These are phyloP conservation scores for Blastobotrys attinorum DNA, from an alignment of 805 yeast species.

Conservation along the genomic window DNA sequence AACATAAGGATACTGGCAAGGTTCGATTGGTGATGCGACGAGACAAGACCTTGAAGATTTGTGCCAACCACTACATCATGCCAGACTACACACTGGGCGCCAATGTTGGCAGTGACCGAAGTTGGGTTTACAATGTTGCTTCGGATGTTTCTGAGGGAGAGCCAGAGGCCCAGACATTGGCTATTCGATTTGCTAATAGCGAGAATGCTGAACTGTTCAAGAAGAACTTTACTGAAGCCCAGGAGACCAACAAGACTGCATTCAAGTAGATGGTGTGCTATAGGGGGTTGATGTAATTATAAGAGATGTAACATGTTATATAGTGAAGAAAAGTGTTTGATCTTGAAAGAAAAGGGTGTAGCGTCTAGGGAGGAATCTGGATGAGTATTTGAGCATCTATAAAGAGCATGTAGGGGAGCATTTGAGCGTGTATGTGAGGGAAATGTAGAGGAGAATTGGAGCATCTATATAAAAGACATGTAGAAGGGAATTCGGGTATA, in stretches of 20 bases:
- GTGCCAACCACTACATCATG: constrained; percentile 82
- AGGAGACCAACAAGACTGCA: constrained; percentile 50
- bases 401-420: too few relatives aligned
- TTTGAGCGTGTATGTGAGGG: too few relatives aligned
- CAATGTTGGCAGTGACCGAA: constrained; percentile 94
- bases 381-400: too few relatives aligned
- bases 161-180: constrained; percentile 93
- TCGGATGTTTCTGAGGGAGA: constrained; percentile 94
- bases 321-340: background rate
- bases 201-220: constrained; percentile 87
- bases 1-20: constrained; percentile 76
- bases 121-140: constrained; percentile 95
- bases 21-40: constrained; percentile 96
- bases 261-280: constrained; percentile 1
- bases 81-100: constrained; percentile 80
- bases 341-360: too few relatives aligned
- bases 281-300: background rate
- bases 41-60: constrained; percentile 95
- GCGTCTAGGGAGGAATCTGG: too few relatives aligned
- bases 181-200: constrained; percentile 70
- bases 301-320: background rate
- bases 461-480: too few relatives aligned
- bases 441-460: too few relatives aligned
- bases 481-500: too few relatives aligned
- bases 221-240: constrained; percentile 83